phyloP scores from a whole-genome alignment of 345 rosid genomes.

The Xanthoceras sorbifolium region DNA sequence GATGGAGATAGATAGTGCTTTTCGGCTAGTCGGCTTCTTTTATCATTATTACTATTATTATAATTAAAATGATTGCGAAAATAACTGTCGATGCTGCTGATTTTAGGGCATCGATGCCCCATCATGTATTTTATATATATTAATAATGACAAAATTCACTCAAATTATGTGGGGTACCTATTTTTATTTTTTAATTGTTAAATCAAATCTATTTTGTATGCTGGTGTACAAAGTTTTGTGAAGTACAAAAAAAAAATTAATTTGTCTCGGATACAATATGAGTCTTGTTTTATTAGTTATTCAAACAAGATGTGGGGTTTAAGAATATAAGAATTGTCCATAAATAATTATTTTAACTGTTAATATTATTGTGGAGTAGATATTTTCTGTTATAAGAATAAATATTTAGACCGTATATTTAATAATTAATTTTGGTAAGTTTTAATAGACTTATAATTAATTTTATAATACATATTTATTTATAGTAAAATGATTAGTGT shows the following conservation, averaged over 20 bases:
- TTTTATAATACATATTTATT: too few relatives aligned
- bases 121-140: background rate
- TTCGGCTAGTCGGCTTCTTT: background rate
- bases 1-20: conserved; percentile 1
- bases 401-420: too few relatives aligned
- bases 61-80: background rate
- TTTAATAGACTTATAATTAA: too few relatives aligned
- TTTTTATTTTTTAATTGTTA: background rate
- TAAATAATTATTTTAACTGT: too few relatives aligned
- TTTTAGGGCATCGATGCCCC: conserved; percentile 15
- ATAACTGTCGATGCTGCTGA: conserved; percentile 16
- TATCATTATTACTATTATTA: background rate
- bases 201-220: background rate
- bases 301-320: background rate
- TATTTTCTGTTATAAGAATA: too few relatives aligned
- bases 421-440: too few relatives aligned
- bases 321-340: too few relatives aligned
- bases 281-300: background rate
- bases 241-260: conserved; percentile 6
- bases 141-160: background rate
- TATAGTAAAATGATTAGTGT: too few relatives aligned
- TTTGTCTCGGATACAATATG: background rate
- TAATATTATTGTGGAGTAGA: too few relatives aligned
- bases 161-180: background rate
- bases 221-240: conserved; percentile 1